Conservation (phyloP, 345 rosid species). For the Passiflora organensis region DNA sequence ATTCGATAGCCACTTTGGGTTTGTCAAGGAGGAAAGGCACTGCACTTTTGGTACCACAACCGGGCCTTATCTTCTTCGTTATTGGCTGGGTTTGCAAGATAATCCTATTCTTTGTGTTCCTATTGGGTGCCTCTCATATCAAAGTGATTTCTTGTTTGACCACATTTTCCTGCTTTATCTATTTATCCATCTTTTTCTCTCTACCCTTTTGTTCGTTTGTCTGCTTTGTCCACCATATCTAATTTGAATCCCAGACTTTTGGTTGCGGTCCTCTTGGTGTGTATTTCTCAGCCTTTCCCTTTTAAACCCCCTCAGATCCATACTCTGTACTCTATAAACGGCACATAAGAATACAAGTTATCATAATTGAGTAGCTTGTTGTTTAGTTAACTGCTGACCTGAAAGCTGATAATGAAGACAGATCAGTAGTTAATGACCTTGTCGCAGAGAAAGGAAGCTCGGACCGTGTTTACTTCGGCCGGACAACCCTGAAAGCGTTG, state of each 20-base stretch:
- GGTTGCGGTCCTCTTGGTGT: constrained; percentile 17
- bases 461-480: no score
- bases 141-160: constrained; percentile 45
- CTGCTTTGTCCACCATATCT: background rate
- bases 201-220: constrained; percentile 14
- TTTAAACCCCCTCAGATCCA: background rate
- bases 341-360: background rate
- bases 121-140: constrained; percentile 53
- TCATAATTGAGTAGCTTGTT: background rate
- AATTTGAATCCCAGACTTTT: background rate
- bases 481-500: no score
- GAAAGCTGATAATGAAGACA: no score
- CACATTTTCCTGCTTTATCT: background rate
- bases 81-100: constrained; percentile 48
- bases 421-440: no score
- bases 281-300: background rate
- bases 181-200: background rate
- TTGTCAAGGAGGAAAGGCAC: no score
- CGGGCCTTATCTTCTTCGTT: constrained; percentile 58
- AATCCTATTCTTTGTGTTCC: constrained; percentile 35
- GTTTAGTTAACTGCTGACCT: no score
- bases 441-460: no score
- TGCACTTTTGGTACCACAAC: constrained; percentile 39
- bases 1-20: no score
- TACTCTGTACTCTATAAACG: background rate